Base-by-base conservation (phyloP, 495 filamentous ascomycete species). In the Talaromyces nanjingensis region DNA sequence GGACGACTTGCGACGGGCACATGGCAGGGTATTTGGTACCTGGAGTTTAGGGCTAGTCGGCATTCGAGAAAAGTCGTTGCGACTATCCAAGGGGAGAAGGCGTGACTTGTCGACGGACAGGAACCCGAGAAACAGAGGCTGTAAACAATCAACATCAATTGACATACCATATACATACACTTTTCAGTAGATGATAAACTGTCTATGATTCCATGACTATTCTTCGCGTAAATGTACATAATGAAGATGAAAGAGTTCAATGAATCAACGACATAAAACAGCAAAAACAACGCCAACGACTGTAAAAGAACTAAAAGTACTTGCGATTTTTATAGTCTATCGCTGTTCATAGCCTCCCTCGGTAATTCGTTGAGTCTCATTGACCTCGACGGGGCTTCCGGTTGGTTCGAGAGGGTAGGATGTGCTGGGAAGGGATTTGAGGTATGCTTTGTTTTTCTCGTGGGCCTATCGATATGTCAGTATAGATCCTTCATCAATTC, bases 61-160 rank as follows among this genome's bases (percentile, higher is more conserved):
- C 93, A 97, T 75, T 79, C 82, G 45, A 80, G 94, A 66, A 89
- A 83, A 71, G 84, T 98, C 25, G 87, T 98, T 37, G 94, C 94
- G 55, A 98, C 94, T 6, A 92, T 98, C 56, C 91, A 98, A 75
- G 94, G 94, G 4, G 89, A 96, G 78, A 93, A 92, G 81, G 79
- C 78, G 33, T 85, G 75, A 84, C 68, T 59, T 1, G 29, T 24
- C 2, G 22, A 24, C 22, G 22, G 22, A 24, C 22, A 22, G 3
- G 20, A 22, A 42, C 18, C 37, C 37, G 14, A 47, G 4, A 25
- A 6, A 5, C 25, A 45, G 34, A 42, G 4, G 5, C 37, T 42
- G 18, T 27, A 60, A 42, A 47, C 31, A 27, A 12, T 37, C 33
- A 1, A 31, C 29, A 7, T 31, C 5, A 29, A 9, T 14, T 22